These are phyloP conservation scores for Talaromyces verruculosus DNA, from an alignment of 2,329 filamentous ascomycete species.

Conservation along the genomic window DNA sequence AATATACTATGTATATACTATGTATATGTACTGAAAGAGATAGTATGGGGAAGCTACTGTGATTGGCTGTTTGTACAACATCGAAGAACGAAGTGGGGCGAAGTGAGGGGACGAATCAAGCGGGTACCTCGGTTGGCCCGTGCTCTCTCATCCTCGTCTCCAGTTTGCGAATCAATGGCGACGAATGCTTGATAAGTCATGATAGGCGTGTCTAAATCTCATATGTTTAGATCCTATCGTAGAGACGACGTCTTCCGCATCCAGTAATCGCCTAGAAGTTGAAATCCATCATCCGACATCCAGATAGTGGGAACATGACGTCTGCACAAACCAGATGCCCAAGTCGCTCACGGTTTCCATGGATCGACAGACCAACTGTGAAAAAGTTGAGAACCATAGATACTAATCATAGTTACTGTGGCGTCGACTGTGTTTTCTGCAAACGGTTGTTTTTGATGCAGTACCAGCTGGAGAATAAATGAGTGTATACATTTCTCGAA, in stretches of 20 bases:
- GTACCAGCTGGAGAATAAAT: neutral
- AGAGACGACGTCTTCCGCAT: neutral
- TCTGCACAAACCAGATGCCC: neutral
- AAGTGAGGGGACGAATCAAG: slow-evolving; percentile 1
- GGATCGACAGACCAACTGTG: neutral
- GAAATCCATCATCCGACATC: neutral
- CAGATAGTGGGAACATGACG: neutral
- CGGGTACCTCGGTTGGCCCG: neutral
- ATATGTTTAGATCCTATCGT: neutral
- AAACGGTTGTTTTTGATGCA: neutral
- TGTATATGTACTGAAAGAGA: neutral
- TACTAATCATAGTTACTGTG: neutral
- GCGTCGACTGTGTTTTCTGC: neutral
- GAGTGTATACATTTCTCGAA: no score
- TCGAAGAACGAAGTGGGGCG: neutral
- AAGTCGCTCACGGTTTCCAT: neutral
- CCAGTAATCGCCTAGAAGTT: neutral
- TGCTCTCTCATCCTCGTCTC: neutral
- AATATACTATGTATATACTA: neutral
- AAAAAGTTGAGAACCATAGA: neutral
- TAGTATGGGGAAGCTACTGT: neutral
- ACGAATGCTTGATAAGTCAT: neutral
- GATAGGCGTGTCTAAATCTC: neutral
- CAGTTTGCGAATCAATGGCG: neutral
- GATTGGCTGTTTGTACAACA: neutral